A percentile compares a stretch with the other conserved stretches of the same genome.
These are phyloP conservation scores for Aspergillus tubingensis DNA, from an alignment of 2,329 filamentous ascomycete species.

Conservation along the genomic window DNA sequence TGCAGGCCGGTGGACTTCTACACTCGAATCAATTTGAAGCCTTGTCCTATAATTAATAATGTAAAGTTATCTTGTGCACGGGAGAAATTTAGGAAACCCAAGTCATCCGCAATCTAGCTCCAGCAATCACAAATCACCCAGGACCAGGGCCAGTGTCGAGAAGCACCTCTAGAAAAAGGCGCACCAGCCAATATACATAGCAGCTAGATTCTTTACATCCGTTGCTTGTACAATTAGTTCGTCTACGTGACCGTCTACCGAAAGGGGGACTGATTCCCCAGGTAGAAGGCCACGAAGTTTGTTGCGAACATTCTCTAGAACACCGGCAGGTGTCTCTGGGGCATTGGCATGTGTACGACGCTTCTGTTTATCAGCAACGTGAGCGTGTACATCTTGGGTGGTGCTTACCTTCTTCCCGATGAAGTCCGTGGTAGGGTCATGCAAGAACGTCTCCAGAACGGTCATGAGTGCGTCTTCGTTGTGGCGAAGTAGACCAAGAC, in stretches of 20 bases:
- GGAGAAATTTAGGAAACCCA: background rate
- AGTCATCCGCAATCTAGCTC: background rate
- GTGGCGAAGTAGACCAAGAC: conserved; percentile 77
- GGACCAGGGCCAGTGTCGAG: too few relatives aligned
- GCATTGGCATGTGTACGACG: conserved; percentile 55
- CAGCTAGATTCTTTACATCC: conserved; percentile 74
- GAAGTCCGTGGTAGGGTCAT: conserved; percentile 94
- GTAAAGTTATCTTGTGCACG: background rate
- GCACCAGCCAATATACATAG: conserved; percentile 98
- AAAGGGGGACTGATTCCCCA: conserved; percentile 87
- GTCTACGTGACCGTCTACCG: conserved; percentile 96
- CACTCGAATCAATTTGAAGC: background rate
- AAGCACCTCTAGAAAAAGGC: conserved; percentile 59
- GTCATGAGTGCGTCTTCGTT: conserved; percentile 97
- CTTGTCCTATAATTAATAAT: background rate
- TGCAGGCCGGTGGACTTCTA: background rate
- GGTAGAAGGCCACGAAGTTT: conserved; percentile 84
- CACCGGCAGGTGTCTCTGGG: conserved; percentile 71
- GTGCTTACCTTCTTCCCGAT: conserved; percentile 67
- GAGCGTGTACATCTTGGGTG: background rate
- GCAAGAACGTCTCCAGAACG: conserved; percentile 93
- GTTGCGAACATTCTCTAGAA: conserved; percentile 82
- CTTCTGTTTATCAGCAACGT: conserved; percentile 27
- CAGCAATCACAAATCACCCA: too few relatives aligned
- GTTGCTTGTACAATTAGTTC: conserved; percentile 87